These are phyloP conservation scores for Cytospora paraplurivora DNA, from an alignment of 2,329 filamentous ascomycete genomes.

Conservation along the genomic window DNA sequence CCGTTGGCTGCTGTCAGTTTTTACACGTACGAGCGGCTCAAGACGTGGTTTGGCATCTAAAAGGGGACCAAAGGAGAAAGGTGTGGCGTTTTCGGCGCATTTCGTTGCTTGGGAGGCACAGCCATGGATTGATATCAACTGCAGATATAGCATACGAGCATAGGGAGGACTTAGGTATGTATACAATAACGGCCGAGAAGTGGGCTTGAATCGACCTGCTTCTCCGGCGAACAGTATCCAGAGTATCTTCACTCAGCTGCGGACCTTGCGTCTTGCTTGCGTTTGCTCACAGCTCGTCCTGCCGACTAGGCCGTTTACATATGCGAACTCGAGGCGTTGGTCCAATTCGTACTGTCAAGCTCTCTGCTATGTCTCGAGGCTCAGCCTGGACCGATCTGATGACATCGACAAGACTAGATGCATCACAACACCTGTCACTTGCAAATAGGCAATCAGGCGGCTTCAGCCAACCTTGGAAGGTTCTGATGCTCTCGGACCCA, in stretches of 20 bases:
- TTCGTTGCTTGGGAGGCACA: slow-evolving; percentile 20
- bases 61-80: not conserved
- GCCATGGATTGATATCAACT: slow-evolving; percentile 18
- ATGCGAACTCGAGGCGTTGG: not conserved
- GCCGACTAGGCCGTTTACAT: not conserved
- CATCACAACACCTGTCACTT: not conserved
- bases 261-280: not conserved
- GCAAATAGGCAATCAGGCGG: not conserved
- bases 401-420: not conserved
- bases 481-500: not conserved
- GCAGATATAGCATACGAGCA: slow-evolving; percentile 11
- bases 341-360: not conserved
- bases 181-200: slow-evolving; percentile 1
- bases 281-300: not conserved
- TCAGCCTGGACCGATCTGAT: not conserved
- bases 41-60: slow-evolving; percentile 67
- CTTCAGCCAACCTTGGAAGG: not conserved
- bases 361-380: not conserved
- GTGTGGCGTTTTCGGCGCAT: slow-evolving; percentile 24
- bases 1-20: slow-evolving; percentile 79
- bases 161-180: not conserved
- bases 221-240: not conserved
- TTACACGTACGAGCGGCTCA: slow-evolving; percentile 66
- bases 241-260: not conserved
- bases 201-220: not conserved